A percentile compares a stretch with the other conserved stretches of the same genome.
phyloP scores from a whole-genome alignment of 2,329 filamentous ascomycete genomes.

The Phyllosticta ampelicida region DNA sequence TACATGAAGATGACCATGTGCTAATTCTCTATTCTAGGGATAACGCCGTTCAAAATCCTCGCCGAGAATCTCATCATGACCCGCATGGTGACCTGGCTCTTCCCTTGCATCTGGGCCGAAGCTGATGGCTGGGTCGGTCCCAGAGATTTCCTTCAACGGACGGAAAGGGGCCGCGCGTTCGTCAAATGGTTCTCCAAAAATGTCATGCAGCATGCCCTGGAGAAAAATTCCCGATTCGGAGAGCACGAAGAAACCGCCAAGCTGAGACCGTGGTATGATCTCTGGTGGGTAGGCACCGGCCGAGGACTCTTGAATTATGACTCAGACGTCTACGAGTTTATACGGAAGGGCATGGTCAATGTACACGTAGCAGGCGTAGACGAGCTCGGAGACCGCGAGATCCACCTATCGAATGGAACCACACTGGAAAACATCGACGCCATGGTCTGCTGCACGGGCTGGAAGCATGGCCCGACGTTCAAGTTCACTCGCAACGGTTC shows the following conservation, averaged over 20 bases:
- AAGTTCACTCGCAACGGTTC: slow-evolving; percentile 28
- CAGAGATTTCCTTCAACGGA: slow-evolving; percentile 47
- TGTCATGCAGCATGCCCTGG: slow-evolving; percentile 41
- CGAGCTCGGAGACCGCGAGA: slow-evolving; percentile 32
- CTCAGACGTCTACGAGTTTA: slow-evolving; percentile 45
- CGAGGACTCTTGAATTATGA: slow-evolving; percentile 53
- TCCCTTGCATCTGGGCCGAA: slow-evolving; percentile 61
- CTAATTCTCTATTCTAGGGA: slow-evolving; percentile 17
- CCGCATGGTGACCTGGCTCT: slow-evolving; percentile 61
- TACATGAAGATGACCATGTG: no score
- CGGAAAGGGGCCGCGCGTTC: slow-evolving; percentile 44
- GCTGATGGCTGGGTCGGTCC: slow-evolving; percentile 48
- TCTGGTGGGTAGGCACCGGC: slow-evolving; percentile 44
- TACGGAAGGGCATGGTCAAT: slow-evolving; percentile 43
- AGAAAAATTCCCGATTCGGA: slow-evolving; percentile 37
- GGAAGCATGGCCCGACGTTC: slow-evolving; percentile 42
- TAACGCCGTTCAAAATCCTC: slow-evolving; percentile 57
- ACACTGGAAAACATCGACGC: slow-evolving; percentile 27
- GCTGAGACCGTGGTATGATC: slow-evolving; percentile 30
- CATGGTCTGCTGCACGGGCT: slow-evolving; percentile 48
- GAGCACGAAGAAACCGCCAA: slow-evolving; percentile 31
- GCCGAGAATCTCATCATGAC: slow-evolving; percentile 58
- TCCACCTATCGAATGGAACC: slow-evolving; percentile 39
- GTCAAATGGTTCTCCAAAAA: slow-evolving; percentile 46
- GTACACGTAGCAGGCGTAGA: slow-evolving; percentile 47